Percentiles rank a stretch among this genome's conserved stretches.
Evolutionary conservation across 108 stramenopile species (phyloP).

Genomic region (Skeletonema potamos): DNA sequence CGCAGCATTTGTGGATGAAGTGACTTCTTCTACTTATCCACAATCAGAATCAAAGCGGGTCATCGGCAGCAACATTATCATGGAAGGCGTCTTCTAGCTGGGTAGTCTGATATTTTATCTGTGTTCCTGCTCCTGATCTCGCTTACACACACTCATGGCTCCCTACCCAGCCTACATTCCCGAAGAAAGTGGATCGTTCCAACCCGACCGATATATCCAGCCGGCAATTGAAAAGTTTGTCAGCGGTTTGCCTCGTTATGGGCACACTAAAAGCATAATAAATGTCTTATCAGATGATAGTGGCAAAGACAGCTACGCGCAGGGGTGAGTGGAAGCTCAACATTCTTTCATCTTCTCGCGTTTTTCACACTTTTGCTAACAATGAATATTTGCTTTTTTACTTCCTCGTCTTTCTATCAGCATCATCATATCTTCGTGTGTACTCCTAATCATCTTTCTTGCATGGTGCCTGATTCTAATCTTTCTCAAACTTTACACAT

Average conservation of each 20-base stretch:
- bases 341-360: not conserved
- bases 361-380: not conserved
- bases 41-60: no score
- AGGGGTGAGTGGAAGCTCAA: constrained; percentile 22
- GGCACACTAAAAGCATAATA: constrained; percentile 11
- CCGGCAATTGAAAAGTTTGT: constrained; percentile 19
- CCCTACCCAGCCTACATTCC: not conserved
- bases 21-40: no score
- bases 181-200: not conserved
- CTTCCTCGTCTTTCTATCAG: not conserved
- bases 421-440: constrained; percentile 26
- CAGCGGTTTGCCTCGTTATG: constrained; percentile 27
- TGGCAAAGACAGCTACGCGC: constrained; percentile 24
- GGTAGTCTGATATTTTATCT: not conserved
- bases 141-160: not conserved
- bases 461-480: constrained; percentile 19
- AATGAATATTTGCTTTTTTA: not conserved
- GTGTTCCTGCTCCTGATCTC: no score
- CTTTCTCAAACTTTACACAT: constrained; percentile 13
- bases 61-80: no score
- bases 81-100: no score
- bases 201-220: constrained; percentile 3
- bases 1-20: no score
- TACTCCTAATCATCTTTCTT: constrained; percentile 23
- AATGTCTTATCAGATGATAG: constrained; percentile 8